Evolutionary conservation across 352 stramenopile species (phyloP), one percentile per base, ranked within the genome.

Genomic region (Phytophthora pisi): DNA sequence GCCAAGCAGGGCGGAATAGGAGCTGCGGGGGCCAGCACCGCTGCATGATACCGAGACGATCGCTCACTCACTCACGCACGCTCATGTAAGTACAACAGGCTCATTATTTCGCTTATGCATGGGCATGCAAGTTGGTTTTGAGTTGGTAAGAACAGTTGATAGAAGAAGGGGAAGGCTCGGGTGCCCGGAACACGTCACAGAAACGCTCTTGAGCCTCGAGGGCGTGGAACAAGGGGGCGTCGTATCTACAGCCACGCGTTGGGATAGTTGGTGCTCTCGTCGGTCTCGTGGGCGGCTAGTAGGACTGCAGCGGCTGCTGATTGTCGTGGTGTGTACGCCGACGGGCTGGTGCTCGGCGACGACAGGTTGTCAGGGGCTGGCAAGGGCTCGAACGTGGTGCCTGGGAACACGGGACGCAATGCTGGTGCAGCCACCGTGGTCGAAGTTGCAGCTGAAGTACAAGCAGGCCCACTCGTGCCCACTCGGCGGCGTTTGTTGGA

Each of bases 1-100:
- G 86, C 88, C 43, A 94, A 94, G 63, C 79, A 92, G 73, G 75
- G 77, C 13, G 66, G 59, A 3, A 47, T 54, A 49, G 40, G 30
- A 57, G 31, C 50, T 30, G 45, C 51, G 9, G 57, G 51, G 30
- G 49, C 58, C 9, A 72, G 56, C 20, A 75, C 66, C 10, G 70
- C 70, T 26, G 66, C 70, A 20, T 78, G 60, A 77, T 47, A 51
- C 50, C 28, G 56, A 56, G 30, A 57, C 28, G 15, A 53, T 6
- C 11, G 28, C 6, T 31, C 28, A 26, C 24, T 26, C 24, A 43
- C 20, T 15, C 36, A 46, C 31, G 11, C 36, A 46, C 31, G 11
- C 42, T 18, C 36, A 66, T 59, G 64, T 64, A 77, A 66, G 68
- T 69, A 68, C 61, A 77, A 68, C 56, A 72, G 30, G 55, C 52